Percentiles rank a stretch among this genome's conserved stretches.
Evolutionary conservation across 495 filamentous ascomycete species (phyloP).

Genomic region (Xylaria acuta): DNA sequence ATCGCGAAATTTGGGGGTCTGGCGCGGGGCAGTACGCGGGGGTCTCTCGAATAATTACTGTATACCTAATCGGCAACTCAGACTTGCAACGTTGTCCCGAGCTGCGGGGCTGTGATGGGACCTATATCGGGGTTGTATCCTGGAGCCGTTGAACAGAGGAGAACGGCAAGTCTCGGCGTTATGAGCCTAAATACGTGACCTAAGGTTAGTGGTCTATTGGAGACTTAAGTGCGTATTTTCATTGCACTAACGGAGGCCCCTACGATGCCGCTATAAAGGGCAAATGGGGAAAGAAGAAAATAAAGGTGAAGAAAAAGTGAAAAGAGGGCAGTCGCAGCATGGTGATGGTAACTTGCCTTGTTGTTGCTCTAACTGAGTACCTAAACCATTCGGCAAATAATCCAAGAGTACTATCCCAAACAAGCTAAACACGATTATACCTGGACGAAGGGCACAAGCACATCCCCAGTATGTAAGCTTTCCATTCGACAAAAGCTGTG

Average conservation of each 20-base stretch:
- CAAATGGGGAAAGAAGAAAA: background rate
- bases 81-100: conserved; percentile 3
- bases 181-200: conserved; percentile 3
- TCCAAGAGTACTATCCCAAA: background rate
- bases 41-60: background rate
- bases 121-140: background rate
- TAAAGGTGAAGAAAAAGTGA: background rate
- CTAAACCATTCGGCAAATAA: background rate
- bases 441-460: background rate
- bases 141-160: background rate
- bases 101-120: background rate
- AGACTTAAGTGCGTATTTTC: background rate
- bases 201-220: background rate
- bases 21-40: conserved; percentile 23
- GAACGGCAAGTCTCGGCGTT: conserved; percentile 10
- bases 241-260: background rate
- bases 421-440: background rate
- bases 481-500: background rate
- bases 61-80: background rate
- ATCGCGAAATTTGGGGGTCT: conserved; percentile 21
- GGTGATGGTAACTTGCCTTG: background rate
- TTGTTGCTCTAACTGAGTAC: background rate
- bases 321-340: background rate
- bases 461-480: background rate
- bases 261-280: background rate